These are phyloP conservation scores for Grifola frondosa DNA, from an alignment of 1,284 basidiomycete genomes.

Conservation along the genomic window DNA sequence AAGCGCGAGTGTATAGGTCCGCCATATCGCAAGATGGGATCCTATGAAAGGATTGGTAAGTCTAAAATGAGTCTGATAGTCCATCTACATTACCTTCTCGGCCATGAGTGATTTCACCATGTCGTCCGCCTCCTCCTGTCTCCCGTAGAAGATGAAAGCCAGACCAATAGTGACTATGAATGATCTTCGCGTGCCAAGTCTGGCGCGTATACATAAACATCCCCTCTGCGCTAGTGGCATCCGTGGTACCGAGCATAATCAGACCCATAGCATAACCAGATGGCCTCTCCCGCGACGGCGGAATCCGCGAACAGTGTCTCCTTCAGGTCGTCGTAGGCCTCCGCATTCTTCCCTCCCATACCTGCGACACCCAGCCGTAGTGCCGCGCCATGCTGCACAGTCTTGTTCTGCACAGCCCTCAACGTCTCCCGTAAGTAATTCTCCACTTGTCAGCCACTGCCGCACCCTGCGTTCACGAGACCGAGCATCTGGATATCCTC, in stretches of 20 bases:
- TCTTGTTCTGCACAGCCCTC: slow-evolving; percentile 72
- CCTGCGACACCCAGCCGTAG: slow-evolving; percentile 89
- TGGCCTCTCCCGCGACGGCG: slow-evolving; percentile 89
- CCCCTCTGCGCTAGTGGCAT: slow-evolving; percentile 75
- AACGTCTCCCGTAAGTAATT: slow-evolving; percentile 76
- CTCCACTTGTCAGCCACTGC: slow-evolving; percentile 65
- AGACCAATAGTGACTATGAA: slow-evolving; percentile 88
- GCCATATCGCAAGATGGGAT: slow-evolving; percentile 92
- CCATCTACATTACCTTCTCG: slow-evolving; percentile 79
- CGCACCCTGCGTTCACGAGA: slow-evolving; percentile 88
- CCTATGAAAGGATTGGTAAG: slow-evolving; percentile 45
- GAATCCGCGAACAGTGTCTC: slow-evolving; percentile 86
- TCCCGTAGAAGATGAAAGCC: slow-evolving; percentile 86
- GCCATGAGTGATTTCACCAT: slow-evolving; percentile 72
- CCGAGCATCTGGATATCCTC: no score
- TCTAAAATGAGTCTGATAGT: no score
- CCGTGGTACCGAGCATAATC: slow-evolving; percentile 91
- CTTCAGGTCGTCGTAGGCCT: slow-evolving; percentile 88
- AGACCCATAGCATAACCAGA: slow-evolving; percentile 94
- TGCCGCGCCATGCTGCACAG: slow-evolving; percentile 93
- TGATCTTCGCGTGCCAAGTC: slow-evolving; percentile 97
- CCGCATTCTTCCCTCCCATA: slow-evolving; percentile 84
- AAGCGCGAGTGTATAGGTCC: slow-evolving; percentile 90
- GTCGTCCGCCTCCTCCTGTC: slow-evolving; percentile 82
- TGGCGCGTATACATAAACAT: slow-evolving; percentile 93